Evolutionary conservation across 1,139 yeast species (phyloP), one percentile per base, ranked within the genome.

Genomic region (Candida buenavistaensis): DNA sequence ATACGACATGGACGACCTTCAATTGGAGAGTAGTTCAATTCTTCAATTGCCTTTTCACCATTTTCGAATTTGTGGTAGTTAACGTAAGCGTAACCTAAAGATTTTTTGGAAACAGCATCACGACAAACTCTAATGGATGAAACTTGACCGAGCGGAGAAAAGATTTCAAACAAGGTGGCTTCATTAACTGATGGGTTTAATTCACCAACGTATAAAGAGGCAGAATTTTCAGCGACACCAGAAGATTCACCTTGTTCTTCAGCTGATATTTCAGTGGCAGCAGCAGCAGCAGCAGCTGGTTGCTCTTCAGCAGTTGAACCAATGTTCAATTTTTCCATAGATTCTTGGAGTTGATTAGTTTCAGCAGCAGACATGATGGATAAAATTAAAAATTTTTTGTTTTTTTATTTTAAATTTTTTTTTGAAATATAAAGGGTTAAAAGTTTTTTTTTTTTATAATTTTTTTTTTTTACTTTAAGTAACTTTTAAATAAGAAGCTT

Each of bases 1-100:
- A 92, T 92, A 72, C 99, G 90, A 73, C 97, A 89, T 56, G 97
- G 92, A 61, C 86, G 89, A 59, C 97, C 97, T 70, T 90, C 92
- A 70, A 92, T 82, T 57, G 81, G 82, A 45, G 89, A 71, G 75
- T 92, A 92, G 86, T 92, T 94, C 70, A 94, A 80, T 68, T 89
- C 95, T 62, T 89, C 96, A 64, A 92, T 76, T 48, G 99, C 98
- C 60, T 78, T 82, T 71, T 85, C 92, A 58, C 96, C 98, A 62
- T 94, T 97, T 48, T 77, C 85, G 50, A 78, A 68, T 66, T 83
- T 81, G 75, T 85, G 92, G 82, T 74, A 92, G 84, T 92, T 92
- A 58, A 94, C 97, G 72, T 92, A 92, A 57, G 97, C 98, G 68
- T 92, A 94, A 59, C 99, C 97, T 54, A 92, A 81, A 45, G 97